phyloP scores from a whole-genome alignment of 2,329 filamentous ascomycete species.

The Diaporthe vexans region DNA sequence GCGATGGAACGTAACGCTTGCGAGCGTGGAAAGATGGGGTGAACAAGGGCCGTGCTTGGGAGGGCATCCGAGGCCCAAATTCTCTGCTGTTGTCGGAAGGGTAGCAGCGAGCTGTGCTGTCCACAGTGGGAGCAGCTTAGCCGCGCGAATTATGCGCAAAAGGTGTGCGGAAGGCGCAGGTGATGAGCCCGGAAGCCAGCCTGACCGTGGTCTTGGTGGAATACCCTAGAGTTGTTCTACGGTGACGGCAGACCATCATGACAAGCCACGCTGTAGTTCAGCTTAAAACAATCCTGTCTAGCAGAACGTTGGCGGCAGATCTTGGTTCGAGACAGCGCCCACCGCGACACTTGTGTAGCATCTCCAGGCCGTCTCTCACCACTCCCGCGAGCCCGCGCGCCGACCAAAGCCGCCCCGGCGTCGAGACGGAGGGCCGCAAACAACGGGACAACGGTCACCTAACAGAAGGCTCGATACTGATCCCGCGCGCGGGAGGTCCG shows the following conservation, averaged over 20 bases:
- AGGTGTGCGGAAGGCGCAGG: background rate
- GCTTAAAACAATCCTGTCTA: slow-evolving; percentile 1
- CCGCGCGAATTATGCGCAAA: slow-evolving; percentile 10
- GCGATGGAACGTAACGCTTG: slow-evolving; percentile 24
- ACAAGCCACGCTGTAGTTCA: slow-evolving; percentile 25
- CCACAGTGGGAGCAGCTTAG: background rate
- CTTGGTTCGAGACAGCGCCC: slow-evolving; percentile 5
- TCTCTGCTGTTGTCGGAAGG: background rate
- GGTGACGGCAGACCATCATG: background rate
- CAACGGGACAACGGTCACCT: slow-evolving; percentile 15
- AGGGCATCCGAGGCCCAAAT: background rate
- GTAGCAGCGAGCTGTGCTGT: background rate
- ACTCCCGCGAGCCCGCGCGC: background rate
- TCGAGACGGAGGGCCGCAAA: background rate
- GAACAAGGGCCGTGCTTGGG: slow-evolving; percentile 10
- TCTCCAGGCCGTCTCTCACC: slow-evolving; percentile 8
- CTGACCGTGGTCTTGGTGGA: background rate
- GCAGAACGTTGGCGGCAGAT: slow-evolving; percentile 17
- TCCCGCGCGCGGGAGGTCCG: background rate
- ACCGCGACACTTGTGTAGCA: slow-evolving; percentile 1
- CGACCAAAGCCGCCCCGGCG: background rate
- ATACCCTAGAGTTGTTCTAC: slow-evolving; percentile 14
- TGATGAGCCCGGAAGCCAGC: background rate
- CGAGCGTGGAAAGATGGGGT: slow-evolving; percentile 20
- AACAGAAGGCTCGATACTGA: background rate